phyloP scores from a whole-genome alignment of 805 yeast genomes.

The Cephaloascus albidus region DNA sequence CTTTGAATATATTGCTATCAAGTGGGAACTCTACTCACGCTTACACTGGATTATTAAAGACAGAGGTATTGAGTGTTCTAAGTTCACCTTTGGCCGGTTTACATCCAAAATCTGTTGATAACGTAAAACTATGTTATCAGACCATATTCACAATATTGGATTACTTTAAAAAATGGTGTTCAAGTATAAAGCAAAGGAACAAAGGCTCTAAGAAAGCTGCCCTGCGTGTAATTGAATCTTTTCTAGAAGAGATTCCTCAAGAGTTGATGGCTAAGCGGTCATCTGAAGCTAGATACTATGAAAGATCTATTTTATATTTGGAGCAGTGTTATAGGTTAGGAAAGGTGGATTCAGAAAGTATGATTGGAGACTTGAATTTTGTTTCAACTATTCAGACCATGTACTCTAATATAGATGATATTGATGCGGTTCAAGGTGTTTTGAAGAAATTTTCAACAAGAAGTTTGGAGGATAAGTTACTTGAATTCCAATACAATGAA shows the following conservation, averaged over 20 bases:
- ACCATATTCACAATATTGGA: conserved; percentile 74
- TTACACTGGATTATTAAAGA: not conserved
- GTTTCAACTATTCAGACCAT: conserved; percentile 57
- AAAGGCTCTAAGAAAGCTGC: conserved; percentile 7
- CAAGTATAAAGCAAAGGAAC: conserved; percentile 16
- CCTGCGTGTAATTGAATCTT: conserved; percentile 27
- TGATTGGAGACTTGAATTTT: conserved; percentile 25
- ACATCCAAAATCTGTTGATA: conserved; percentile 47
- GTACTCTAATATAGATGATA: conserved; percentile 82
- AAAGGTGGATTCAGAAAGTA: conserved; percentile 10
- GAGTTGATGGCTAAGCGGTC: conserved; percentile 70
- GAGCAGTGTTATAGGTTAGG: conserved; percentile 61
- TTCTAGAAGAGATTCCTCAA: conserved; percentile 52
- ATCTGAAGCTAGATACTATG: conserved; percentile 75
- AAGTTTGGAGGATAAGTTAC: conserved; percentile 64
- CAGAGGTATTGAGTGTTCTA: not conserved
- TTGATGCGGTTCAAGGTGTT: conserved; percentile 85
- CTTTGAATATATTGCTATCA: conserved; percentile 52
- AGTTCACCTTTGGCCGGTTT: conserved; percentile 8
- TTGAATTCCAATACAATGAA: conserved; percentile 75
- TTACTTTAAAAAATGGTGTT: conserved; percentile 74
- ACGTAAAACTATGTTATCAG: conserved; percentile 56
- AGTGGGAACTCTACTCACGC: conserved; percentile 9
- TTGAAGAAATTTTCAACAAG: conserved; percentile 63
- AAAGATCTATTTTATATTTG: conserved; percentile 75